Percentiles rank a stretch among this genome's conserved stretches.
These are phyloP conservation scores for Amaranthus tricolor DNA, from an alignment of 179 eudicot genomes.

Conservation along the genomic window DNA sequence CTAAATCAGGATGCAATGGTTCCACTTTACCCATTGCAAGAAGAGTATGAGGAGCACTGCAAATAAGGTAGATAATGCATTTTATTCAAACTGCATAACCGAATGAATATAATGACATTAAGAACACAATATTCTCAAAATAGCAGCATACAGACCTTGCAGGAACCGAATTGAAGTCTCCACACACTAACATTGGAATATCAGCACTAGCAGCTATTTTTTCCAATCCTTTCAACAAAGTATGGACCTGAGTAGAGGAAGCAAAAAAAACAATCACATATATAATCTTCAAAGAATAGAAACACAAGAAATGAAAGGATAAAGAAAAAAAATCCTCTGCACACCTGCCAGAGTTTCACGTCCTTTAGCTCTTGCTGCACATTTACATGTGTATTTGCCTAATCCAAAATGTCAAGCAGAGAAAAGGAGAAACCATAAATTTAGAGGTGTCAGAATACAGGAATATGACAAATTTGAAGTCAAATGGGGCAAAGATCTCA, in stretches of 20 bases:
- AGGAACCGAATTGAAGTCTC: constrained; percentile 93
- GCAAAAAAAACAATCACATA: not conserved
- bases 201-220: constrained; percentile 96
- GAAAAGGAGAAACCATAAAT: not conserved
- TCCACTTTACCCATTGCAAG: constrained; percentile 99
- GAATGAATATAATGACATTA: not conserved
- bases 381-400: constrained; percentile 98
- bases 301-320: not conserved
- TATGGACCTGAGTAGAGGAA: constrained; percentile 66
- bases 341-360: constrained; percentile 98
- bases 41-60: constrained; percentile 89
- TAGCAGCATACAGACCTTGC: constrained; percentile 59
- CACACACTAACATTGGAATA: constrained; percentile 97
- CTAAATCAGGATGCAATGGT: constrained; percentile 75
- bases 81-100: not conserved
- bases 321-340: not conserved
- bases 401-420: constrained; percentile 20
- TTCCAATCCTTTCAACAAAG: constrained; percentile 89
- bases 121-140: constrained; percentile 10
- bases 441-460: no score
- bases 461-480: no score
- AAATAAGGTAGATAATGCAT: constrained; percentile 19
- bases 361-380: constrained; percentile 89
- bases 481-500: not conserved
- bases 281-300: not conserved